A percentile compares a stretch with the other conserved stretches of the same genome.
phyloP scores from a whole-genome alignment of 2,329 filamentous ascomycete species.

The Massarina eburnea region DNA sequence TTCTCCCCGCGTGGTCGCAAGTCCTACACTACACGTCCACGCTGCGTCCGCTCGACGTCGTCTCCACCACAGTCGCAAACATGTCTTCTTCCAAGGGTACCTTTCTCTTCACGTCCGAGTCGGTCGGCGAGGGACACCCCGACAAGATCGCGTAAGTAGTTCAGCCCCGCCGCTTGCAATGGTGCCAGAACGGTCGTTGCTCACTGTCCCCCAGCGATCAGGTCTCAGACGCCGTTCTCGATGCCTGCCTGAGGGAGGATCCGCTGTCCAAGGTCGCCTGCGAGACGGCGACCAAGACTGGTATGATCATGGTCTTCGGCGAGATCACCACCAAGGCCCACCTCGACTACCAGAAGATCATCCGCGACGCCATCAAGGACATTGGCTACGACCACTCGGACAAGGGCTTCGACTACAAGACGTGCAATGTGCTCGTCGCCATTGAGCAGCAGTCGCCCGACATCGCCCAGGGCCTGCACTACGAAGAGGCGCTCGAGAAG shows the following conservation, averaged over 20 bases:
- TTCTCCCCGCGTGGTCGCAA: constrained; percentile 35
- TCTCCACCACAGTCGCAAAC: constrained; percentile 14
- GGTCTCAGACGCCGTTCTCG: constrained; percentile 97
- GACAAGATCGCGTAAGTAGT: constrained; percentile 87
- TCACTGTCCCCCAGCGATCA: constrained; percentile 65
- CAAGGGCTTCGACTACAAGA: constrained; percentile 99
- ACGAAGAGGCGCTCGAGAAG: constrained; percentile 95
- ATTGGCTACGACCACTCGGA: constrained; percentile 96
- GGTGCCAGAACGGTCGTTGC: constrained; percentile 3
- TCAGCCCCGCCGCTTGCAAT: no score
- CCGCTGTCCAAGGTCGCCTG: constrained; percentile 98
- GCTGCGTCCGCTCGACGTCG: constrained; percentile 15
- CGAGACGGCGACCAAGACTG: constrained; percentile 99
- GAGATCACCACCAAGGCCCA: constrained; percentile 97
- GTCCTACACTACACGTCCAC: constrained; percentile 37
- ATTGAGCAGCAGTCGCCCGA: constrained; percentile 99
- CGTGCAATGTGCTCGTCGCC: constrained; percentile 95
- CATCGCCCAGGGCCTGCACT: constrained; percentile 98
- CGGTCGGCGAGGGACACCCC: constrained; percentile 65
- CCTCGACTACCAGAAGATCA: constrained; percentile 97
- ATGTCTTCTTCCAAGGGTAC: constrained; percentile 37
- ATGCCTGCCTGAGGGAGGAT: constrained; percentile 93
- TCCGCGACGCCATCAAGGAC: constrained; percentile 93
- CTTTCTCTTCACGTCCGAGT: constrained; percentile 55
- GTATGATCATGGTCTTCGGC: constrained; percentile 83